Conservation (phyloP, 257 asterid species). For the Salvia rosmarinus region DNA sequence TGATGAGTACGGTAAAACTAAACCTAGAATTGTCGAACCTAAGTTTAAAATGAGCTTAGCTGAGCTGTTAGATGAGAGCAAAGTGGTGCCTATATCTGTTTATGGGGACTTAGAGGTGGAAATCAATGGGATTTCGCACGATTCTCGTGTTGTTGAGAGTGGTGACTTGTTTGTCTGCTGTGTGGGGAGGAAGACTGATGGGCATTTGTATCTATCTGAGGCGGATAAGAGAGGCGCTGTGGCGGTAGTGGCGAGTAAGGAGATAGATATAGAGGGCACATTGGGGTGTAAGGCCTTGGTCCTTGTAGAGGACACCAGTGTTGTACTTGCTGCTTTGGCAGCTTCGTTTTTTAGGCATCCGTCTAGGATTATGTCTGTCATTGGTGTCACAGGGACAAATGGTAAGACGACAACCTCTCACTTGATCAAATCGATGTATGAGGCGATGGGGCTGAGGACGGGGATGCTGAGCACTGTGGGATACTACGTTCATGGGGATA, state of each 20-base stretch:
- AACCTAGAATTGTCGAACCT: slow-evolving; percentile 76
- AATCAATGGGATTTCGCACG: slow-evolving; percentile 81
- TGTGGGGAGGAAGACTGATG: slow-evolving; percentile 70
- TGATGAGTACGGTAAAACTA: slow-evolving; percentile 69
- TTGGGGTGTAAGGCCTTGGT: slow-evolving; percentile 87
- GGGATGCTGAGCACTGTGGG: slow-evolving; percentile 90
- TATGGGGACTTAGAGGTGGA: slow-evolving; percentile 80
- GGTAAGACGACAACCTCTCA: slow-evolving; percentile 76
- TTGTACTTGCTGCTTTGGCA: slow-evolving; percentile 70
- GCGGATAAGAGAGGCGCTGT: slow-evolving; percentile 97
- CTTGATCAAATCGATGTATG: slow-evolving; percentile 79
- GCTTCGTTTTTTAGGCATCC: slow-evolving; percentile 86
- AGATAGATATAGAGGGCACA: slow-evolving; percentile 80
- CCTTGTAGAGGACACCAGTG: slow-evolving; percentile 77
- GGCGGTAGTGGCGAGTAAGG: slow-evolving; percentile 90
- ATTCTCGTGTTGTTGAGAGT: slow-evolving; percentile 82
- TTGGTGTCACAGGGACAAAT: slow-evolving; percentile 80
- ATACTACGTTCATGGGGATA: slow-evolving; percentile 77
- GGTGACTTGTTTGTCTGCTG: slow-evolving; percentile 91
- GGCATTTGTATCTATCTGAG: slow-evolving; percentile 73
- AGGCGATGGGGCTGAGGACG: slow-evolving; percentile 94
- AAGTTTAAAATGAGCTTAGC: slow-evolving; percentile 83
- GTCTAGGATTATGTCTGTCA: slow-evolving; percentile 70
- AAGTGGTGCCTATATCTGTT: slow-evolving; percentile 79
- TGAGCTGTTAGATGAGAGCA: slow-evolving; percentile 88